Evolutionary conservation across 345 rosid genomes (phyloP).

Genomic region (Citrus glauca): DNA sequence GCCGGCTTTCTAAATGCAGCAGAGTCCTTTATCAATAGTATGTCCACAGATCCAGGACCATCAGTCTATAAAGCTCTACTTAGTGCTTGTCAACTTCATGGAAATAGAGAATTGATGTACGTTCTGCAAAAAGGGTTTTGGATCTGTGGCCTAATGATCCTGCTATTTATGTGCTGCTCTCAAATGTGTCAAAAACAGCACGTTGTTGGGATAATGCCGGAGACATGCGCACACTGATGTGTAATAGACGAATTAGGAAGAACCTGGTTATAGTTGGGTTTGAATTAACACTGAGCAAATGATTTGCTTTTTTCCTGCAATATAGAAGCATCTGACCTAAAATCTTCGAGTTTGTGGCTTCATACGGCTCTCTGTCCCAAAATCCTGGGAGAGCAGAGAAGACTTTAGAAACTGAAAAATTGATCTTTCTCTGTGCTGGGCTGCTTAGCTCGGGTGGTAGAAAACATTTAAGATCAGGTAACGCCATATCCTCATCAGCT

Average conservation of each 20-base stretch:
- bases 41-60: slow-evolving; percentile 27
- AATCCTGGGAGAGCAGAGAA: no score
- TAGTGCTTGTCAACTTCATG: slow-evolving; percentile 38
- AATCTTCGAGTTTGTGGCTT: no score
- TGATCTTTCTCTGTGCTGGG: no score
- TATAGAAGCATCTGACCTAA: not conserved
- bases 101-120: slow-evolving; percentile 30
- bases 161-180: slow-evolving; percentile 29
- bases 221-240: slow-evolving; percentile 23
- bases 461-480: no score
- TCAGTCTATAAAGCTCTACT: slow-evolving; percentile 34
- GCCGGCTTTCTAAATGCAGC: slow-evolving; percentile 40
- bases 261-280: slow-evolving; percentile 35
- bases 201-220: slow-evolving; percentile 29
- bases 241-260: slow-evolving; percentile 27
- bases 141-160: slow-evolving; percentile 36
- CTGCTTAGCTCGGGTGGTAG: no score
- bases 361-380: no score
- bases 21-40: slow-evolving; percentile 21
- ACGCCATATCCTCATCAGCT: no score
- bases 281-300: slow-evolving; percentile 5
- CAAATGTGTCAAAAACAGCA: slow-evolving; percentile 17
- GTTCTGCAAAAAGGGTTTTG: slow-evolving; percentile 29
- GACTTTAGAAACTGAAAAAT: no score
- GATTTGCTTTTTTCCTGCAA: not conserved